Percentiles rank a stretch among this genome's conserved stretches.
Evolutionary conservation across 805 yeast species (phyloP).

Genomic region (Candida silvicultrix): DNA sequence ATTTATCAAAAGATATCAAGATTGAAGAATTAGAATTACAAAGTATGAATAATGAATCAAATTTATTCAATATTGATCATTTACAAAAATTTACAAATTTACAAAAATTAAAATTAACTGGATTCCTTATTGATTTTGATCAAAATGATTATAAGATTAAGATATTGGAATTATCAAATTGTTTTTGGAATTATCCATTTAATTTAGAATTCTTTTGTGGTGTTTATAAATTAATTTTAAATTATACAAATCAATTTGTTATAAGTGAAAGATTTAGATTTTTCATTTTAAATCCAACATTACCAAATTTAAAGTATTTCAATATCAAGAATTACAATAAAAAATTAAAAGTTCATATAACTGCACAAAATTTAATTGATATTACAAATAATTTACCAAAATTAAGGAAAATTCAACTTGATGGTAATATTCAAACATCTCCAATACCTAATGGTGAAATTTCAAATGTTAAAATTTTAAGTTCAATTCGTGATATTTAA

Average conservation of each 20-base stretch:
- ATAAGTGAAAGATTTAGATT: conserved; percentile 29
- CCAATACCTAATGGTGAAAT: neutral
- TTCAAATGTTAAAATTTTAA: neutral
- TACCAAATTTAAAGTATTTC: neutral
- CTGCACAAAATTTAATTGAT: neutral
- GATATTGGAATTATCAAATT: conserved; percentile 31
- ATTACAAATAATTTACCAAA: neutral
- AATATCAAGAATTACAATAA: neutral
- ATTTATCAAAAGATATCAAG: conserved; percentile 12
- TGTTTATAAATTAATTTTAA: conserved; percentile 19
- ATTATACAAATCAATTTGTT: conserved; percentile 26
- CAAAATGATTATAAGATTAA: conserved; percentile 22
- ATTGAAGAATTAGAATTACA: conserved; percentile 14
- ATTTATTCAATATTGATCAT: conserved; percentile 38
- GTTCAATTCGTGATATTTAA: no score
- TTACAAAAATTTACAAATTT: conserved; percentile 30
- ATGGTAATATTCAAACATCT: neutral
- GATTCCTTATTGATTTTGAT: conserved; percentile 39
- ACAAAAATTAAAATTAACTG: conserved; percentile 27
- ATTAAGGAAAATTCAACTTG: neutral
- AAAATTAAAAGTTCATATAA: neutral
- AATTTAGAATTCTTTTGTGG: conserved; percentile 27
- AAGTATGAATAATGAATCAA: conserved; percentile 16
- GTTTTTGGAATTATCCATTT: conserved; percentile 57
- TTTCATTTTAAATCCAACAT: conserved; percentile 8